These are phyloP conservation scores for Mucor sp. DNA, from an alignment of 371 early-diverging fungal species.

Conservation along the genomic window DNA sequence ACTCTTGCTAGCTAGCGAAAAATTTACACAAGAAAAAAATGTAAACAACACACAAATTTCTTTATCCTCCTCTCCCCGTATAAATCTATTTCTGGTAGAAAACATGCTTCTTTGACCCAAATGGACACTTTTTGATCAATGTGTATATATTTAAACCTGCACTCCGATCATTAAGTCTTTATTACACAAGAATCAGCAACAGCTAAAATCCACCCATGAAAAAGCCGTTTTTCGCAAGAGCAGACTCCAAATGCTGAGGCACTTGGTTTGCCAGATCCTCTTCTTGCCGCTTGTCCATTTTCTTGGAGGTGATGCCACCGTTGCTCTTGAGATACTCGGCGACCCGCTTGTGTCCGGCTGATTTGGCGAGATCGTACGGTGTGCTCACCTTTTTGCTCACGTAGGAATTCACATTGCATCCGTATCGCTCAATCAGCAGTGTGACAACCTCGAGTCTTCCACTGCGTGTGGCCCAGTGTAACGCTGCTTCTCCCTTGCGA, in stretches of 20 bases:
- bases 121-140: background rate
- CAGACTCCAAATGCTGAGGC: slow-evolving; percentile 32
- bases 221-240: slow-evolving; percentile 40
- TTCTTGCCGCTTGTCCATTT: slow-evolving; percentile 41
- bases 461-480: slow-evolving; percentile 44
- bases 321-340: slow-evolving; percentile 41
- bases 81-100: slow-evolving; percentile 11
- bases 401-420: slow-evolving; percentile 39
- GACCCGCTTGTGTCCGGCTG: slow-evolving; percentile 37
- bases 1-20: too few species aligned
- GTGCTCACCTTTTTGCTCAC: slow-evolving; percentile 33
- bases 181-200: background rate
- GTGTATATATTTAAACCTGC: slow-evolving; percentile 4
- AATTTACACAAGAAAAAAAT: background rate
- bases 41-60: slow-evolving; percentile 6
- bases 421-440: slow-evolving; percentile 34
- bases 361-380: slow-evolving; percentile 45
- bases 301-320: slow-evolving; percentile 42
- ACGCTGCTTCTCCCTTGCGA: slow-evolving; percentile 30
- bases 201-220: slow-evolving; percentile 22
- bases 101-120: slow-evolving; percentile 12
- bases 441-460: slow-evolving; percentile 39
- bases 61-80: background rate
- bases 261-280: slow-evolving; percentile 32
- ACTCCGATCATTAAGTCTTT: background rate